A percentile compares a stretch with the other conserved stretches of the same genome.
phyloP scores from a whole-genome alignment of 805 yeast species.

The Blastobotrys mokoenaii region DNA sequence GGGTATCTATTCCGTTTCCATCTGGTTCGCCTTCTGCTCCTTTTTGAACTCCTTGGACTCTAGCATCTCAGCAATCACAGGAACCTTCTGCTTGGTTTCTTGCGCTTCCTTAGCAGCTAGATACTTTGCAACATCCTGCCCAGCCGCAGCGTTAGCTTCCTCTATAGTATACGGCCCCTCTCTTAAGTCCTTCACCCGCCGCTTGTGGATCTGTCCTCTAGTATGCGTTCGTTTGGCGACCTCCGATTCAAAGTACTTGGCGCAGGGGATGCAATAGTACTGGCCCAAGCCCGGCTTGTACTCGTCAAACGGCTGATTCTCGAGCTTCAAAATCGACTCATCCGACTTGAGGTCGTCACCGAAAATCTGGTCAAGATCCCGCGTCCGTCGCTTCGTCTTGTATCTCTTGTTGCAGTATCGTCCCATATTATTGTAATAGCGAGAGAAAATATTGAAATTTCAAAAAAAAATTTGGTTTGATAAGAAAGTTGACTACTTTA shows the following conservation, averaged over 20 bases:
- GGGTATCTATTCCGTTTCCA: slow-evolving; percentile 1
- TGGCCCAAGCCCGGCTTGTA: slow-evolving; percentile 91
- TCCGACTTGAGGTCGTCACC: slow-evolving; percentile 61
- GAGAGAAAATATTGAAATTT: too few species aligned
- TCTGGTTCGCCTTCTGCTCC: background rate
- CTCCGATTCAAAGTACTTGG: slow-evolving; percentile 79
- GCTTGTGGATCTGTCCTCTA: slow-evolving; percentile 72
- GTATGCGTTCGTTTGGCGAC: slow-evolving; percentile 63
- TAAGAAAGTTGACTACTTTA: too few species aligned
- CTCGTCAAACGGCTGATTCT: slow-evolving; percentile 84
- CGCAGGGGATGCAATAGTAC: slow-evolving; percentile 89
- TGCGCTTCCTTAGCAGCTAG: slow-evolving; percentile 38
- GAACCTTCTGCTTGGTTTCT: slow-evolving; percentile 10
- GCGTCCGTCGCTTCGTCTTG: slow-evolving; percentile 51
- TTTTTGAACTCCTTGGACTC: background rate
- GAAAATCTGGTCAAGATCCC: slow-evolving; percentile 68
- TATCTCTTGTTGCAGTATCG: slow-evolving; percentile 74
- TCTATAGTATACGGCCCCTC: slow-evolving; percentile 77
- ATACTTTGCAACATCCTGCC: slow-evolving; percentile 63
- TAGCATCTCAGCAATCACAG: background rate
- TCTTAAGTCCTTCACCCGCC: slow-evolving; percentile 70
- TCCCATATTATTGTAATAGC: slow-evolving; percentile 45
- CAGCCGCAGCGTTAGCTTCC: slow-evolving; percentile 89
- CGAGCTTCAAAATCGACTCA: slow-evolving; percentile 53
- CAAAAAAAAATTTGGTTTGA: too few species aligned